Conservation (phyloP, 768 basidiomycete genomes). For the Suillus occidentalis region DNA sequence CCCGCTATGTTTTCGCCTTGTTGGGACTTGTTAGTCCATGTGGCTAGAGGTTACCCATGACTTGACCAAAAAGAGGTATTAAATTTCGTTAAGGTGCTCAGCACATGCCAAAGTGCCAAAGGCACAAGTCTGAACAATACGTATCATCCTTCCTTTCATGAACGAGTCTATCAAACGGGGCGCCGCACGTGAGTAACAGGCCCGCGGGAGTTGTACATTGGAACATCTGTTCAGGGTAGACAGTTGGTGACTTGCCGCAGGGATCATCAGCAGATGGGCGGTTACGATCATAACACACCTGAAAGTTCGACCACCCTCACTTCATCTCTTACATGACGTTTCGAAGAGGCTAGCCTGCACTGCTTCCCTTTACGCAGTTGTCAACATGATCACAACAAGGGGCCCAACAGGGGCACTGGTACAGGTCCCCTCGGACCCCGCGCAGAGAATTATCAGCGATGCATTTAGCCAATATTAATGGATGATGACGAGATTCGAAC, state of each 20-base stretch:
- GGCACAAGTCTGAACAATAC: constrained; percentile 2
- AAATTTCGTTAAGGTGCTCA: background rate
- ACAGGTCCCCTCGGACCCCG: constrained; percentile 32
- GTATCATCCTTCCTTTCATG: constrained; percentile 4
- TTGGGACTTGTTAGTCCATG: background rate
- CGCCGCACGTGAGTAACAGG: constrained; percentile 4
- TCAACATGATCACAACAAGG: constrained; percentile 21
- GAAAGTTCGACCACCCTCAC: background rate
- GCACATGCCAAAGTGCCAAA: constrained; percentile 6
- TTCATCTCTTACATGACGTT: background rate
- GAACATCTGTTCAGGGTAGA: constrained; percentile 1
- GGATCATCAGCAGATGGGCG: background rate
- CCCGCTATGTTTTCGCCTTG: background rate
- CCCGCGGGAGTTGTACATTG: constrained; percentile 3
- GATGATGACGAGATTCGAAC: constrained; percentile 15
- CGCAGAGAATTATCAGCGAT: constrained; percentile 20
- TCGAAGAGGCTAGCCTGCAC: constrained; percentile 15
- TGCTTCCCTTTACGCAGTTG: constrained; percentile 21
- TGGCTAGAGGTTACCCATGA: background rate
- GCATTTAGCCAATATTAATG: constrained; percentile 2
- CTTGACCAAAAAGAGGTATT: constrained; percentile 1
- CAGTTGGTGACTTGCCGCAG: background rate
- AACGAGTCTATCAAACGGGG: constrained; percentile 3
- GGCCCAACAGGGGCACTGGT: constrained; percentile 24
- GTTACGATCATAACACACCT: background rate